Conservation (phyloP, 192 early-diverging fungal species). For the Rhizophagus clarus region DNA sequence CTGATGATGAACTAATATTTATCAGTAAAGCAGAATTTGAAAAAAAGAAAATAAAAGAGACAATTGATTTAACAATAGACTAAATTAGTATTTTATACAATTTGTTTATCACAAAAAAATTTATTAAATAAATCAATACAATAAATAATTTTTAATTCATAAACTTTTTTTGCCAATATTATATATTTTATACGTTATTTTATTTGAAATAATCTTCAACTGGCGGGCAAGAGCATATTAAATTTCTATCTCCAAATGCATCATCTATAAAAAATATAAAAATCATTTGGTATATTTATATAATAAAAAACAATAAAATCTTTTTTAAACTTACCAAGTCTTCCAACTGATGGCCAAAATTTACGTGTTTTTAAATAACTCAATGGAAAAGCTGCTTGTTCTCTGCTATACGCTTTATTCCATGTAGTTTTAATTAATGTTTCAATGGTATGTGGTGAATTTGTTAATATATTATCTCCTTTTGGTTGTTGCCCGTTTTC, state of each 20-base stretch:
- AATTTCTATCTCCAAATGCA: slow-evolving; percentile 91
- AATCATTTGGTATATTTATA: background rate
- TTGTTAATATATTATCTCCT: slow-evolving; percentile 84
- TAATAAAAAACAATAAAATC: background rate
- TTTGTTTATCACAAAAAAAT: too few species aligned
- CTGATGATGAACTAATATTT: background rate
- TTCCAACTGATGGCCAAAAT: slow-evolving; percentile 95
- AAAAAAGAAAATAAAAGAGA: background rate
- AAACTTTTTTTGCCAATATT: background rate
- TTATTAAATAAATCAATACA: background rate
- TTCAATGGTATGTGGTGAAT: slow-evolving; percentile 87
- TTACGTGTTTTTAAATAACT: slow-evolving; percentile 81
- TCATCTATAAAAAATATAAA: slow-evolving; percentile 66
- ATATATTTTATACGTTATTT: background rate
- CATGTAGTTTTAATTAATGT: slow-evolving; percentile 71
- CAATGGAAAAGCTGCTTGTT: slow-evolving; percentile 92
- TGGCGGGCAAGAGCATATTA: slow-evolving; percentile 95
- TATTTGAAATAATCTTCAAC: slow-evolving; percentile 71
- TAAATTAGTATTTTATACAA: background rate
- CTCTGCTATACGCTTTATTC: slow-evolving; percentile 84
- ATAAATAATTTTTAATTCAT: background rate
- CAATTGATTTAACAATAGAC: background rate
- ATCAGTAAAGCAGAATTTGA: background rate
- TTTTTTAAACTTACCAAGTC: slow-evolving; percentile 51
- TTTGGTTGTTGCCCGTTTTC: slow-evolving; percentile 84